These are phyloP conservation scores for Rhizophagus clarus DNA, from an alignment of 192 early-diverging fungal species.

Conservation along the genomic window DNA sequence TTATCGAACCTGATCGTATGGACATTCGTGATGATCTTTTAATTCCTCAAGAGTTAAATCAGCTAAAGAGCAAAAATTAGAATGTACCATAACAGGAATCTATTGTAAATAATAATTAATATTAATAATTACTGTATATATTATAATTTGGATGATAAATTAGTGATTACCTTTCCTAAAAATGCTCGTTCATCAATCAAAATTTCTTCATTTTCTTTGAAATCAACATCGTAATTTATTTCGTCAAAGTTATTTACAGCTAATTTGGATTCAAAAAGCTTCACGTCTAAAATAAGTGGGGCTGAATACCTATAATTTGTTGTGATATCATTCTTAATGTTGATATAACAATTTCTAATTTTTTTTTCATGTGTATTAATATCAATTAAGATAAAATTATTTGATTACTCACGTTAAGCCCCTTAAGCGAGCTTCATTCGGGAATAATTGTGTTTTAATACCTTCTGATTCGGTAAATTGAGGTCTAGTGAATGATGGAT, in stretches of 20 bases:
- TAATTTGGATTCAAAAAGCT: not conserved
- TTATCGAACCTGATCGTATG: constrained; percentile 52
- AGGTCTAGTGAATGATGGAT: constrained; percentile 86
- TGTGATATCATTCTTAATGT: too few species aligned
- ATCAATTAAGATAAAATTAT: not conserved
- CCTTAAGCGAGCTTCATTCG: constrained; percentile 92
- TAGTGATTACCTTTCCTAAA: constrained; percentile 71
- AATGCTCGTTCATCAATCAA: constrained; percentile 56
- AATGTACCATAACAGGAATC: constrained; percentile 96
- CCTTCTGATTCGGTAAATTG: constrained; percentile 82
- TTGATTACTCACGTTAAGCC: constrained; percentile 70
- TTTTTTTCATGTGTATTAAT: too few species aligned
- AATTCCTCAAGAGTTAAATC: constrained; percentile 71
- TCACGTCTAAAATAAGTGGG: not conserved
- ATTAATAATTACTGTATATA: too few species aligned
- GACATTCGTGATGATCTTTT: constrained; percentile 86
- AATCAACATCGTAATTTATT: not conserved
- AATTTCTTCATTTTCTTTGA: constrained; percentile 48
- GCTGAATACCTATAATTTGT: not conserved
- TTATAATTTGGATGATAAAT: too few species aligned
- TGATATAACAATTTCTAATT: too few species aligned
- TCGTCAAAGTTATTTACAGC: not conserved
- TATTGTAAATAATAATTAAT: not conserved
- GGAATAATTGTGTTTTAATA: constrained; percentile 69
- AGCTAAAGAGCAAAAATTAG: constrained; percentile 83